phyloP scores from a whole-genome alignment of 495 filamentous ascomycete species.

The Aspergillus leporis region DNA sequence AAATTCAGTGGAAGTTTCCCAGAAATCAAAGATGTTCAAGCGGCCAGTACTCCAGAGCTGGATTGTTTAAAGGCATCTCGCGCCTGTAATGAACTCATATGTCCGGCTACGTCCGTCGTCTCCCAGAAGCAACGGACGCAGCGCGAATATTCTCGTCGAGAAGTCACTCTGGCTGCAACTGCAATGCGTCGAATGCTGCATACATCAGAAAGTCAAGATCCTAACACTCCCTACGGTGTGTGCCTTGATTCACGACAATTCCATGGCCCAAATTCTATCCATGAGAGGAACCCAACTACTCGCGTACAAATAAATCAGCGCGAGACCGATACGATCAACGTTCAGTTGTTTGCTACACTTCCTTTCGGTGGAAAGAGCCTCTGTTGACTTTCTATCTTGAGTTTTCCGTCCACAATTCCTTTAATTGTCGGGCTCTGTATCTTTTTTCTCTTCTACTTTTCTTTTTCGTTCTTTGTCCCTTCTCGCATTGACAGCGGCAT shows the following conservation, averaged over 20 bases:
- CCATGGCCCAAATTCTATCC: slow-evolving; percentile 10
- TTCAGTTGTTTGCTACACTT: background rate
- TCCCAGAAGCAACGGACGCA: background rate
- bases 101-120: background rate
- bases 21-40: background rate
- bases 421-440: background rate
- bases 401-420: background rate
- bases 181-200: background rate
- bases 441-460: background rate
- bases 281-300: background rate
- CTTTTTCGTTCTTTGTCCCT: background rate
- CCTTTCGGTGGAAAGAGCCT: background rate
- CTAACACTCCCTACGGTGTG: background rate
- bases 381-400: background rate
- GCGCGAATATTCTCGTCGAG: background rate
- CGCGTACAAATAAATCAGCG: background rate
- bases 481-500: background rate
- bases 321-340: background rate
- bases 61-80: background rate
- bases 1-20: background rate
- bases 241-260: slow-evolving; percentile 12
- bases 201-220: background rate
- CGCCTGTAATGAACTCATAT: background rate
- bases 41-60: background rate
- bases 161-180: background rate